These are phyloP conservation scores for Citrus glauca DNA, from an alignment of 345 rosid species.

Conservation along the genomic window DNA sequence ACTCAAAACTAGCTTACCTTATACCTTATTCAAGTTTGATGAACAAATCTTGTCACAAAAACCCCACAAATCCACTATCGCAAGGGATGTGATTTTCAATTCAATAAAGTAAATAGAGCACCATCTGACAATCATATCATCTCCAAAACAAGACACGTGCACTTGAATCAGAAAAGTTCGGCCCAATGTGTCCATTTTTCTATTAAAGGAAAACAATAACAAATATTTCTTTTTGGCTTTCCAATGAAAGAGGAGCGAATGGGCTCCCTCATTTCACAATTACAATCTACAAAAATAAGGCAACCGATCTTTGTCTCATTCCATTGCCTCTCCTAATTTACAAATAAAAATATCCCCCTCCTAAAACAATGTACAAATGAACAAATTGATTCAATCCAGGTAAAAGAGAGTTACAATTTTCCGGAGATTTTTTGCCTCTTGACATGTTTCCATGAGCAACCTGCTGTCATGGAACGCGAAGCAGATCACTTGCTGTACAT, in stretches of 20 bases:
- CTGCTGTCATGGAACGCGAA: slow-evolving; percentile 96
- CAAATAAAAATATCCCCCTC: slow-evolving; percentile 11
- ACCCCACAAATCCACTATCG: neutral
- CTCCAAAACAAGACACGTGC: neutral
- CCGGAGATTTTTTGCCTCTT: slow-evolving; percentile 86
- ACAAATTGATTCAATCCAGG: slow-evolving; percentile 55
- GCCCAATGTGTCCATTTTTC: neutral
- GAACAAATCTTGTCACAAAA: too few relatives aligned
- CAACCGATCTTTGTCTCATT: neutral
- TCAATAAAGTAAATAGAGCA: neutral
- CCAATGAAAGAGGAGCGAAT: slow-evolving; percentile 21
- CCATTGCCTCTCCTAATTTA: slow-evolving; percentile 19
- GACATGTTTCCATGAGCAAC: slow-evolving; percentile 93
- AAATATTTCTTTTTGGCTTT: neutral
- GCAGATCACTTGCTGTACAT: slow-evolving; percentile 96
- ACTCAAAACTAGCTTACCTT: too few relatives aligned
- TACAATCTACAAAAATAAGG: slow-evolving; percentile 10
- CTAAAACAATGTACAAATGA: slow-evolving; percentile 11
- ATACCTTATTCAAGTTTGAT: too few relatives aligned
- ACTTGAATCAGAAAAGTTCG: neutral
- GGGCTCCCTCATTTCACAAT: slow-evolving; percentile 10
- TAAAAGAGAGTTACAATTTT: slow-evolving; percentile 92
- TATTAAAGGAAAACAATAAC: neutral
- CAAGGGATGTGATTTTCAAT: neutral
- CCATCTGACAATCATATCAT: neutral